phyloP scores from a whole-genome alignment of 2,329 filamentous ascomycete genomes.

The Penicillium vulpinum region DNA sequence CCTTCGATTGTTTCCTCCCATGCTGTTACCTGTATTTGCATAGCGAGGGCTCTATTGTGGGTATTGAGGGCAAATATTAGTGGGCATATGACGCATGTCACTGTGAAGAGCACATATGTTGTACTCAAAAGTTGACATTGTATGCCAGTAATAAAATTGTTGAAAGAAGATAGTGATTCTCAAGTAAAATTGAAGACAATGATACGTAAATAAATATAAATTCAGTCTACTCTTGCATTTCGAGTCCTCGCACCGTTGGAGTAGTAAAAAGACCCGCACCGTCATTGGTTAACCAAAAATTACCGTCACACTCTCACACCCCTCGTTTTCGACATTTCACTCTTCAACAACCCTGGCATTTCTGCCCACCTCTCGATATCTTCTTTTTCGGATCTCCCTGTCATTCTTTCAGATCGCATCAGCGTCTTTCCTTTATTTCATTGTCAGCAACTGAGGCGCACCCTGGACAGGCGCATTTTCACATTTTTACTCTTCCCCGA shows the following conservation, averaged over 20 bases:
- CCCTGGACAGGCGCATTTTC: slow-evolving; percentile 17
- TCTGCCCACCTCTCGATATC: slow-evolving; percentile 4
- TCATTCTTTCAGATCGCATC: slow-evolving; percentile 19
- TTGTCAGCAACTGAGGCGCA: slow-evolving; percentile 8
- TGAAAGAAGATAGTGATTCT: background rate
- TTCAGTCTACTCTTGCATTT: background rate
- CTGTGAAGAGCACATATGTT: background rate
- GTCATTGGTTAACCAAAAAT: slow-evolving; percentile 13
- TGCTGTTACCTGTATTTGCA: background rate
- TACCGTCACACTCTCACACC: slow-evolving; percentile 11
- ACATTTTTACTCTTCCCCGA: slow-evolving; percentile 17
- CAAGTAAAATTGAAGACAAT: background rate
- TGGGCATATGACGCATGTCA: slow-evolving; percentile 2
- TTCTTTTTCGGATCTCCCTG: slow-evolving; percentile 8
- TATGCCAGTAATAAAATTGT: background rate
- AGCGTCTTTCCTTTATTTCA: slow-evolving; percentile 14
- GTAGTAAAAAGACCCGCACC: slow-evolving; percentile 5
- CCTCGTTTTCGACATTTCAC: slow-evolving; percentile 11
- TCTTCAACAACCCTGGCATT: slow-evolving; percentile 8
- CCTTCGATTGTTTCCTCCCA: background rate
- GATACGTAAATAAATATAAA: background rate
- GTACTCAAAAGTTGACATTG: background rate
- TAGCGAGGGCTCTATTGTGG: slow-evolving; percentile 2
- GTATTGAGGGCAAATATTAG: slow-evolving; percentile 3
- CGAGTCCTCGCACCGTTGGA: background rate